Percentiles rank a stretch among this genome's conserved stretches.
Evolutionary conservation across 768 basidiomycete species (phyloP).

Genomic region (Crepidotus variabilis): DNA sequence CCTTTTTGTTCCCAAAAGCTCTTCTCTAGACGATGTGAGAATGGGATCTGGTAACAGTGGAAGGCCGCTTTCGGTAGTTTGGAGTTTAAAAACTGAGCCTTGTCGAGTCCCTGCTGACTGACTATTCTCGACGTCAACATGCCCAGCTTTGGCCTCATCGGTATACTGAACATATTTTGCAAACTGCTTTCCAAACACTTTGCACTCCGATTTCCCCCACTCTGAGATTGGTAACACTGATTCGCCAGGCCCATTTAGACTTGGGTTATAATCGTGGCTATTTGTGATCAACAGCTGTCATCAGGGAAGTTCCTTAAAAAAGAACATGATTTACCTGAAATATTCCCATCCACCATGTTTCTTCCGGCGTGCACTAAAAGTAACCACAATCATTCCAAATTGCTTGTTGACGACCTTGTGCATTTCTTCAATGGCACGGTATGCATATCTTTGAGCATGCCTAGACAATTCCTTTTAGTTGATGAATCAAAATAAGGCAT

Average conservation of each 20-base stretch:
- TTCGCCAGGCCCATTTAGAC: not conserved
- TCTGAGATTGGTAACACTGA: not conserved
- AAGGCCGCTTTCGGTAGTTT: not conserved
- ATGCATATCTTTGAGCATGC: not conserved
- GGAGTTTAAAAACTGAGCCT: not conserved
- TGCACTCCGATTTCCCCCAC: not conserved
- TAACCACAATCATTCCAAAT: not conserved
- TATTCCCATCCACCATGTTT: not conserved
- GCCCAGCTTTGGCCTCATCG: not conserved
- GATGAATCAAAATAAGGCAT: not conserved
- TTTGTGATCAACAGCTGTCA: not conserved
- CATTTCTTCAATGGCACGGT: not conserved
- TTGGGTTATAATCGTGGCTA: not conserved
- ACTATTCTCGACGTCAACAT: not conserved
- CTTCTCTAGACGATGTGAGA: not conserved
- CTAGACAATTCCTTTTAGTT: not conserved
- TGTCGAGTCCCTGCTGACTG: not conserved
- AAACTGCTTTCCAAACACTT: not conserved
- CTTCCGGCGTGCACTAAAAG: not conserved
- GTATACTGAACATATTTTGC: not conserved
- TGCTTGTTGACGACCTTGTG: not conserved
- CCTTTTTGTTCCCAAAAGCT: not conserved
- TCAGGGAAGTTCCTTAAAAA: not conserved
- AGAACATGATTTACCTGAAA: not conserved
- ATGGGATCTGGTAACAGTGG: not conserved